phyloP scores from a whole-genome alignment of 1,139 yeast genomes.

The Taphrina deformans region DNA sequence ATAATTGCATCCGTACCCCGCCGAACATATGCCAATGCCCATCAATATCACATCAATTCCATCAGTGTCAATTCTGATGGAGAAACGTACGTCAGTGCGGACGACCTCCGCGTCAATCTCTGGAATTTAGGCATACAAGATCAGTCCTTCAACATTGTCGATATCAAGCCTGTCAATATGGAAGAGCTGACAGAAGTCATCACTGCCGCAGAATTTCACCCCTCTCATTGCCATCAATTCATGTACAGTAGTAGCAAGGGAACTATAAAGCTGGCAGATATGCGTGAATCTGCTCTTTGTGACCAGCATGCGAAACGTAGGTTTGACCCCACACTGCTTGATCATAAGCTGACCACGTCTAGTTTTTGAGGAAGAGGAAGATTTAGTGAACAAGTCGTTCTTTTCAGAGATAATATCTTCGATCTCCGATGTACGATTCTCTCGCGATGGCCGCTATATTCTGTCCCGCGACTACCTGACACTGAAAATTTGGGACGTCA shows the following conservation, averaged over 20 bases:
- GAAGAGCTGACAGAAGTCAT: conserved; percentile 98
- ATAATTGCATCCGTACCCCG: conserved; percentile 95
- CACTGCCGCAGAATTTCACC: conserved; percentile 97
- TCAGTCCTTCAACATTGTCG: conserved; percentile 92
- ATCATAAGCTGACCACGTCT: conserved; percentile 3
- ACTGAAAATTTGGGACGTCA: conserved; percentile 96
- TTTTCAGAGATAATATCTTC: conserved; percentile 96
- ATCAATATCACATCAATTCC: conserved; percentile 96
- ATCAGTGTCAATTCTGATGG: conserved; percentile 93
- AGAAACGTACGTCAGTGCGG: conserved; percentile 90
- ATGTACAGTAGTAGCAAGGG: conserved; percentile 98
- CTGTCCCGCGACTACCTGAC: conserved; percentile 97
- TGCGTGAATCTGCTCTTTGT: conserved; percentile 94
- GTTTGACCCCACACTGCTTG: neutral
- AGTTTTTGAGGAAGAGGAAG: conserved; percentile 87
- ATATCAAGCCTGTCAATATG: conserved; percentile 97
- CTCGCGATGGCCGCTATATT: conserved; percentile 88
- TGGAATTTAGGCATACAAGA: conserved; percentile 96
- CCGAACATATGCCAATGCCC: conserved; percentile 89
- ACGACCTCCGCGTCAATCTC: conserved; percentile 89
- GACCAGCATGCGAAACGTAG: conserved; percentile 72
- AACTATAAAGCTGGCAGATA: conserved; percentile 90
- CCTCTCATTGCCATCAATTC: conserved; percentile 84
- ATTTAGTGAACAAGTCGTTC: conserved; percentile 89
- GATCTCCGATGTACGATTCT: conserved; percentile 89